A percentile compares a stretch with the other conserved stretches of the same genome.
phyloP scores from a whole-genome alignment of 148 eudicot genomes.

The Fallopia convolvulus region DNA sequence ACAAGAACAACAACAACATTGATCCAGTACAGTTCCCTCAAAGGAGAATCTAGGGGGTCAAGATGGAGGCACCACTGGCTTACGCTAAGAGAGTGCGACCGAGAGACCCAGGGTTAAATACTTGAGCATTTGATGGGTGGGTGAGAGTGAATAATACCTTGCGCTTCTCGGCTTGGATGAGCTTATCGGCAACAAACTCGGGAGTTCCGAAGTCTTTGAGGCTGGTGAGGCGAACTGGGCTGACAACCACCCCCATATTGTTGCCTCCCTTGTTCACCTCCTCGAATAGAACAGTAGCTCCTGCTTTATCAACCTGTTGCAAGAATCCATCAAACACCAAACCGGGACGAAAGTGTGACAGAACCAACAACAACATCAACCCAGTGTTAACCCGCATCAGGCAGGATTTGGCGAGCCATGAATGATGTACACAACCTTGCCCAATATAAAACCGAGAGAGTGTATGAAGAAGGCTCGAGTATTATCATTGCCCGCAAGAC shows the following conservation, averaged over 20 bases:
- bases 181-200: constrained; percentile 76
- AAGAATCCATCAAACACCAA: background rate
- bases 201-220: constrained; percentile 75
- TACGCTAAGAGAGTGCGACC: too few relatives aligned
- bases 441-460: too few relatives aligned
- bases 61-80: too few relatives aligned
- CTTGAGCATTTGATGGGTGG: background rate
- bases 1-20: too few relatives aligned
- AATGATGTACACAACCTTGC: too few relatives aligned
- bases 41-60: too few relatives aligned
- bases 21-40: too few relatives aligned
- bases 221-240: constrained; percentile 59
- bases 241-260: constrained; percentile 77
- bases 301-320: constrained; percentile 79
- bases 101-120: too few relatives aligned
- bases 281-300: constrained; percentile 79
- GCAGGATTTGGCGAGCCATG: too few relatives aligned
- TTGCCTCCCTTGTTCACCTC: constrained; percentile 61
- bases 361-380: background rate
- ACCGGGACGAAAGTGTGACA: background rate
- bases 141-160: constrained; percentile 41
- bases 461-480: too few relatives aligned
- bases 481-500: too few relatives aligned
- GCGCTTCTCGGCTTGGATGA: constrained; percentile 81
- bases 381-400: too few relatives aligned